phyloP scores from a whole-genome alignment of 345 rosid genomes.

The Stellera chamaejasme region DNA sequence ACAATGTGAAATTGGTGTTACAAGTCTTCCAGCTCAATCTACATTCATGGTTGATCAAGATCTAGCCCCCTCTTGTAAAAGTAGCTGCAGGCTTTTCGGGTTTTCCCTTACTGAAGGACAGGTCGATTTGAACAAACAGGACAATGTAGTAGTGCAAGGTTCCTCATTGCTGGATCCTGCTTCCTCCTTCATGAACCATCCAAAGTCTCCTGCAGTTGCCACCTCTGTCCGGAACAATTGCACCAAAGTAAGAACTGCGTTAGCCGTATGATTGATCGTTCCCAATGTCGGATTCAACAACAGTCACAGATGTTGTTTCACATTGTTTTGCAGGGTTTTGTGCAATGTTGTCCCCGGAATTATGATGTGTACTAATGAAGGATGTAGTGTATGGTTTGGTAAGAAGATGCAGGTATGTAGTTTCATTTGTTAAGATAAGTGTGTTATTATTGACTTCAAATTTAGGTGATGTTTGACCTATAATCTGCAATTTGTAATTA shows the following conservation, averaged over 20 bases:
- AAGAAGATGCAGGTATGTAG: constrained; percentile 5
- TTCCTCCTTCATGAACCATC: constrained; percentile 28
- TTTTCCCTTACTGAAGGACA: constrained; percentile 61
- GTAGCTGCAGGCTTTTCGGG: constrained; percentile 84
- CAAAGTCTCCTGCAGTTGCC: constrained; percentile 21
- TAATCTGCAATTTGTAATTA: constrained; percentile 12
- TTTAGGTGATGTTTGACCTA: constrained; percentile 3
- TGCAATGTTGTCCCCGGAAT: constrained; percentile 24
- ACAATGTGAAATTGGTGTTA: constrained; percentile 15
- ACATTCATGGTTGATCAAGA: constrained; percentile 23
- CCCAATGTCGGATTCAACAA: constrained; percentile 2
- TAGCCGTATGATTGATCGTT: constrained; percentile 14
- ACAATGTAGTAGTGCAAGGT: constrained; percentile 14
- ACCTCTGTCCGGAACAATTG: constrained; percentile 38
- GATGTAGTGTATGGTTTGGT: constrained; percentile 1
- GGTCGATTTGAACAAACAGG: constrained; percentile 19
- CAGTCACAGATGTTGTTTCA: constrained; percentile 3
- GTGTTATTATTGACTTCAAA: constrained; percentile 8
- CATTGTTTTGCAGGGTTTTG: constrained; percentile 25
- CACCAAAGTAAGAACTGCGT: constrained; percentile 51
- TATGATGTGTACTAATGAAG: constrained; percentile 22
- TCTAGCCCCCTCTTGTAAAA: constrained; percentile 35
- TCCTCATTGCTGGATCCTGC: constrained; percentile 20
- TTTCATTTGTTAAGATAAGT: constrained; percentile 2
- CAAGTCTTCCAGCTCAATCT: constrained; percentile 20